Evolutionary conservation across 1,284 basidiomycete genomes (phyloP).

Genomic region (Cutaneotrichosporon sp.): DNA sequence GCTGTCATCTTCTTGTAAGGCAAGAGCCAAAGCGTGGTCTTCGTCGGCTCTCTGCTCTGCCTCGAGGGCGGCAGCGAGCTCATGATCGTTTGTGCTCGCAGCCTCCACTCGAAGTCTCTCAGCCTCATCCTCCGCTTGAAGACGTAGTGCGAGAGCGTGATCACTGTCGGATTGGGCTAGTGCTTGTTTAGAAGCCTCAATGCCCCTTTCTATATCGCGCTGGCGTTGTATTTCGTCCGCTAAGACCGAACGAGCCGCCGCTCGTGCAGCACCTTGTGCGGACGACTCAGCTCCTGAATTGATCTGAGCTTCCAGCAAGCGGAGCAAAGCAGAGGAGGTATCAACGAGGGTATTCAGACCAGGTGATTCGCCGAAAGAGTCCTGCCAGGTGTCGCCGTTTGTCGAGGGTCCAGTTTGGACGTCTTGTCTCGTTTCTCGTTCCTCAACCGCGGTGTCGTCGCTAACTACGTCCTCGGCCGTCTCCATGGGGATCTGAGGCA

Average conservation of each 20-base stretch:
- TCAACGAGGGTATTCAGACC: neutral
- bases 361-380: neutral
- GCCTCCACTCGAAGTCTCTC: neutral
- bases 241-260: constrained; percentile 5
- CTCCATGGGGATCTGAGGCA: no score
- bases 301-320: constrained; percentile 24
- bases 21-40: neutral
- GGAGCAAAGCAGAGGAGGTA: constrained; percentile 22
- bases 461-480: no score
- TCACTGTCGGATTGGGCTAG: neutral
- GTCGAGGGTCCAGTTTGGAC: no score
- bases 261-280: constrained; percentile 23
- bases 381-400: no score
- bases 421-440: no score
- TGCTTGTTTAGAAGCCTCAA: neutral
- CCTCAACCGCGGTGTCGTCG: no score
- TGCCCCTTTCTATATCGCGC: constrained; percentile 11
- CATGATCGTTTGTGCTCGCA: neutral
- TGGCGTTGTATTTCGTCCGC: constrained; percentile 9
- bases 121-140: neutral
- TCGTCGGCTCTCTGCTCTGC: neutral
- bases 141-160: neutral
- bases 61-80: neutral
- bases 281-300: constrained; percentile 11
- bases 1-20: no score